Percentiles rank a stretch among this genome's conserved stretches.
phyloP scores from a whole-genome alignment of 176 grass and related monocot species.

The Phoenix roebelenii region DNA sequence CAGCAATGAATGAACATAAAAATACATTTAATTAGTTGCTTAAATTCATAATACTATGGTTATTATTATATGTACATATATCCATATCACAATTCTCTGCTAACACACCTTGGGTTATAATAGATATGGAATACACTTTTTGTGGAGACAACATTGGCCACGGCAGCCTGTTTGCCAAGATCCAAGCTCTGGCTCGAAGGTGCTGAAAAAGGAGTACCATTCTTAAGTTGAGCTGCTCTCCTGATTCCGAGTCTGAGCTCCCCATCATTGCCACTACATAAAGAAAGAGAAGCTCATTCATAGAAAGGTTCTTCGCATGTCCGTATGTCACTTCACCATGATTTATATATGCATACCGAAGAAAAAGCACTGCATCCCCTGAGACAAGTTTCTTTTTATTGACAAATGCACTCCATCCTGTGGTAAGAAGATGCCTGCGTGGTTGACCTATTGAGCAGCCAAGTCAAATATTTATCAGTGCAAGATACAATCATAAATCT shows the following conservation, averaged over 20 bases:
- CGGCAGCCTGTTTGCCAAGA: slow-evolving; percentile 20
- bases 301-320: not conserved
- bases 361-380: slow-evolving; percentile 82
- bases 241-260: slow-evolving; percentile 71
- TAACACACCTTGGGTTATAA: slow-evolving; percentile 70
- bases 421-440: slow-evolving; percentile 91
- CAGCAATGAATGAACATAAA: too few species aligned
- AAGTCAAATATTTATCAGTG: not conserved
- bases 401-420: slow-evolving; percentile 97
- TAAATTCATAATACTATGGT: too few species aligned
- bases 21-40: too few species aligned
- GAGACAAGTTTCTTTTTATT: slow-evolving; percentile 96
- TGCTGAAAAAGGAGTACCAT: slow-evolving; percentile 20
- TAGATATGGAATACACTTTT: slow-evolving; percentile 67
- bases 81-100: not conserved
- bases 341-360: slow-evolving; percentile 41
- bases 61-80: not conserved
- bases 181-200: slow-evolving; percentile 24
- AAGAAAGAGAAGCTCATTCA: slow-evolving; percentile 8
- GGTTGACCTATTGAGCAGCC: slow-evolving; percentile 60
- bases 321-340: not conserved
- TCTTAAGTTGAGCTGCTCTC: slow-evolving; percentile 52
- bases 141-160: slow-evolving; percentile 42
- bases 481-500: not conserved
- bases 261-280: slow-evolving; percentile 58